Evolutionary conservation across 495 filamentous ascomycete genomes (phyloP).

Genomic region (Ramalina intermedia): DNA sequence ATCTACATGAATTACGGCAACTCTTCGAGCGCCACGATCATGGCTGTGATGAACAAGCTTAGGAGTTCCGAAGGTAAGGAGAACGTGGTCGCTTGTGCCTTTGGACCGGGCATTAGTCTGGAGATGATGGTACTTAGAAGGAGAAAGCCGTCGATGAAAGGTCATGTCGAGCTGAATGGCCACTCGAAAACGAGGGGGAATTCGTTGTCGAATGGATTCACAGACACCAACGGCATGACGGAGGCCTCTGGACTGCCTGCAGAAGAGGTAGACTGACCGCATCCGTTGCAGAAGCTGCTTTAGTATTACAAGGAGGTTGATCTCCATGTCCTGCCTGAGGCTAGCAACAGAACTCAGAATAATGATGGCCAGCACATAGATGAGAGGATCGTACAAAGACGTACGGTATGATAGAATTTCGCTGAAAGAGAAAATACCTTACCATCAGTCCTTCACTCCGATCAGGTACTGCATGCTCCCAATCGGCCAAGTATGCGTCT

Average conservation of each 20-base stretch:
- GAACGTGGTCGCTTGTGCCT: constrained; percentile 47
- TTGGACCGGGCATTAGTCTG: constrained; percentile 48
- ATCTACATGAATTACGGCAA: constrained; percentile 51
- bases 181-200: neutral
- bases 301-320: too few relatives aligned
- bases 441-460: constrained; percentile 10
- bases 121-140: constrained; percentile 49
- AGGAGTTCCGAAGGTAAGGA: constrained; percentile 34
- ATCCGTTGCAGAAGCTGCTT: too few relatives aligned
- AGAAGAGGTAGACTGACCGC: constrained; percentile 6
- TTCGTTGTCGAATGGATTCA: neutral
- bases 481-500: constrained; percentile 18
- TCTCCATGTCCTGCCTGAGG: too few relatives aligned
- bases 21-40: constrained; percentile 44
- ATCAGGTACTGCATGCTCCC: constrained; percentile 15
- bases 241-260: neutral
- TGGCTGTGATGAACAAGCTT: constrained; percentile 44
- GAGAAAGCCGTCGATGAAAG: neutral
- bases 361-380: too few relatives aligned
- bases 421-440: too few relatives aligned
- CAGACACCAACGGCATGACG: neutral
- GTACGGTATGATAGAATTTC: too few relatives aligned
- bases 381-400: too few relatives aligned
- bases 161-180: neutral
- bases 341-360: too few relatives aligned